A percentile compares a stretch with the other conserved stretches of the same genome.
Conservation (phyloP, 2,329 filamentous ascomycete species). For the Microthyrium microscopicum region DNA sequence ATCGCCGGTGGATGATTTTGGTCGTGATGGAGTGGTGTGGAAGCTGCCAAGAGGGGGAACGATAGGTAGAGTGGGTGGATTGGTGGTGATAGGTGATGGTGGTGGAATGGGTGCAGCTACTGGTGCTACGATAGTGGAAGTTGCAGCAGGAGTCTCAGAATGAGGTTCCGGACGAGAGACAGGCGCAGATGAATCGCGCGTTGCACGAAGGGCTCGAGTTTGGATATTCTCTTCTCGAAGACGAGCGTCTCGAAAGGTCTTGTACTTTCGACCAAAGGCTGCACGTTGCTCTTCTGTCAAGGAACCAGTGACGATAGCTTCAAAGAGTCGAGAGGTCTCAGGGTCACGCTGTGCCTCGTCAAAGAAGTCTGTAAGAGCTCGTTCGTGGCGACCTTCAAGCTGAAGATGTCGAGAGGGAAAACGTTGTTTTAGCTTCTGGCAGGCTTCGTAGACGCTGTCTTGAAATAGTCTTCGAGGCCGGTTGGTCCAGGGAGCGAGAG, state of each 20-base stretch:
- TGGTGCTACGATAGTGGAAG: background rate
- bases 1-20: no score
- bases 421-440: no score
- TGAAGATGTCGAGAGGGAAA: no score
- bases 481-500: no score
- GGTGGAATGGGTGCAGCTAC: background rate
- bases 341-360: background rate
- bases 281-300: background rate
- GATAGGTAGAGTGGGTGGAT: background rate
- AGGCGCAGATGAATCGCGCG: no score
- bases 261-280: background rate
- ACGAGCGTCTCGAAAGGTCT: background rate
- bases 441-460: no score
- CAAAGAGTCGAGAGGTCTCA: background rate
- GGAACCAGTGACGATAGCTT: background rate
- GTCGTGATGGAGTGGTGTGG: no score
- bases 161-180: background rate
- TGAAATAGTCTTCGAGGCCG: constrained; percentile 17
- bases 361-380: constrained; percentile 15
- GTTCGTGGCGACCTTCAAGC: constrained; percentile 22
- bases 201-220: no score
- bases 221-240: no score
- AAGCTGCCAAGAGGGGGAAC: background rate
- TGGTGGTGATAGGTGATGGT: background rate
- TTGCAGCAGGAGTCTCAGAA: background rate